Base-by-base conservation (phyloP, 164 flowering plant species). In the Malania oleifera region DNA sequence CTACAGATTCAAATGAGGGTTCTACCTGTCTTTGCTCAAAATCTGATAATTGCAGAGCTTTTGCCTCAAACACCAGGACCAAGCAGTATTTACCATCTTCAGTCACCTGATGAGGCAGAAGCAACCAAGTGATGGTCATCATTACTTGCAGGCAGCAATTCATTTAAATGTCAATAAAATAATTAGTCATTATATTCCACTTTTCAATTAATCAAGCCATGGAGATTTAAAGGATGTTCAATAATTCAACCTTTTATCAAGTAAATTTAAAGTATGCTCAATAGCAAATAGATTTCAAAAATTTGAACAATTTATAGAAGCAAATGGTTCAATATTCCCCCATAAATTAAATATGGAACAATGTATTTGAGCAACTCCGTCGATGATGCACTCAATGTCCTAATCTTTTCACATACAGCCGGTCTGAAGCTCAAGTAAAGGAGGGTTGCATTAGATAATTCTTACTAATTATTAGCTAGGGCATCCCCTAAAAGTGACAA, bases 11-110 rank as follows among this genome's bases (percentile, higher is more conserved):
- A 44, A n/a, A 6, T 46, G 50, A 44, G 10, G 11, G 8, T 3
- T 29, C 63, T 67, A 93, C 98, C 92, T 87, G 95, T 84, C 98
- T 78, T 63, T 80, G 50, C 44, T 93, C 97, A 70, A 93, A 93
- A 73, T 93, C 92, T 56, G 95, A 83, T 62, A 90, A 62, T 70
- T 84, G 69, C 59, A 90, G 73, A 48, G 82, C 84, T 72, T 90
- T 87, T 49, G 97, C 97, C 73, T 90, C 86, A 61, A 93, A 90
- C 38, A 81, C 81, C 63, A 93, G 73, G 25, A 82, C 89, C 64
- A 93, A 73, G 61, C 81, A 71, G 75, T 93, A 90, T 73, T 64
- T 87, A 12, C 98, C 97, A 75, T 87, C 92, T 68, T 81, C 87
- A 54, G 89, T 86, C 31, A 85, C 92, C 97, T 93, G 70, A 54